Conservation (phyloP, 257 asterid genomes). For the Perilla frutescens region DNA sequence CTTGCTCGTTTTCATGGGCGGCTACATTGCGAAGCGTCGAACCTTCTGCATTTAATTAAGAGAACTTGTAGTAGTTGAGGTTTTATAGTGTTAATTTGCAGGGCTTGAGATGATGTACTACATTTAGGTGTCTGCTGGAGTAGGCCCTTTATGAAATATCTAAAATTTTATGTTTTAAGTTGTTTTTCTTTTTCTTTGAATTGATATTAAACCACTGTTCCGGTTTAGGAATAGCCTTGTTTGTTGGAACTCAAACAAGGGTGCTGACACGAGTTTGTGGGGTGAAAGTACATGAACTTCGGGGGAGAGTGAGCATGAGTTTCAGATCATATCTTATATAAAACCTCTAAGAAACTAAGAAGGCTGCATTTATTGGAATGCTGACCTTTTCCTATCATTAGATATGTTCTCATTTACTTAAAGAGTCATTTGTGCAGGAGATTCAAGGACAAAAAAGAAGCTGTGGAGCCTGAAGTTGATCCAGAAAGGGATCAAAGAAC, state of each 20-base stretch:
- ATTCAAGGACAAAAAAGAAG: too few species aligned
- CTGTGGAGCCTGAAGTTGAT: conserved; percentile 99
- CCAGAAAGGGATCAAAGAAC: conserved; percentile 99
- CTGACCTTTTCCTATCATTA: too few species aligned
- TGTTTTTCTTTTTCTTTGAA: too few species aligned
- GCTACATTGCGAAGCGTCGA: conserved; percentile 10
- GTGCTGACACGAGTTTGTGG: conserved; percentile 62
- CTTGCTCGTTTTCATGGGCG: not conserved
- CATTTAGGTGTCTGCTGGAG: too few species aligned
- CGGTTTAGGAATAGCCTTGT: too few species aligned
- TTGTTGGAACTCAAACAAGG: too few species aligned
- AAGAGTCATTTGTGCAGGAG: too few species aligned
- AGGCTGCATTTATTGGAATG: conserved; percentile 45
- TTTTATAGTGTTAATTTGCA: conserved; percentile 7
- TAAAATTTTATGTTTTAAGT: too few species aligned
- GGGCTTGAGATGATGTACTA: conserved; percentile 18
- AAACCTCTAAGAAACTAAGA: conserved; percentile 33
- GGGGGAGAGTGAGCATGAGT: conserved; percentile 52
- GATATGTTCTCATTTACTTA: too few species aligned
- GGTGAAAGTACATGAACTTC: conserved; percentile 53
- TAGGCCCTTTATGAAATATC: too few species aligned
- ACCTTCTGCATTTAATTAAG: conserved; percentile 12
- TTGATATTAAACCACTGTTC: too few species aligned
- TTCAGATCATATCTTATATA: conserved; percentile 53
- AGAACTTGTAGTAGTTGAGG: not conserved